Evolutionary conservation across 805 yeast species (phyloP).

Genomic region (Komagataella pastoris): DNA sequence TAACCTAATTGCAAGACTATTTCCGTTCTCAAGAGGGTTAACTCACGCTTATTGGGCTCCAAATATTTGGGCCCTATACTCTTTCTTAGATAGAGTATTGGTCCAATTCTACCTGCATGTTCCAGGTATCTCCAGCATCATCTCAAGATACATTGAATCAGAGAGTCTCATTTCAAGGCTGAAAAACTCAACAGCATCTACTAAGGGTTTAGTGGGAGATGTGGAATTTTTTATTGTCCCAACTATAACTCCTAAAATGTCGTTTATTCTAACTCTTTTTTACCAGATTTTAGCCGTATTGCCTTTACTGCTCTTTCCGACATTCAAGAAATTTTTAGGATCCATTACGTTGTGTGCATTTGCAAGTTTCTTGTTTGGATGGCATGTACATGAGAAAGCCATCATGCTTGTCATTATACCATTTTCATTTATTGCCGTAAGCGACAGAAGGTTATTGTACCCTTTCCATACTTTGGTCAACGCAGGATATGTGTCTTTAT

Average conservation of each 20-base stretch:
- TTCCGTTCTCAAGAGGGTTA: constrained; percentile 89
- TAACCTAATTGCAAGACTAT: constrained; percentile 54
- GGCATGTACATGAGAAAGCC: constrained; percentile 99
- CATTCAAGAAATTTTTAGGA: constrained; percentile 68
- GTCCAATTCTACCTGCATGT: constrained; percentile 27
- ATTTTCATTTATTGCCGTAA: constrained; percentile 58
- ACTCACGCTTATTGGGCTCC: constrained; percentile 99
- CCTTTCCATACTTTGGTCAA: constrained; percentile 61
- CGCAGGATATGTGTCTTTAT: constrained; percentile 77
- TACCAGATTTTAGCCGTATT: constrained; percentile 69
- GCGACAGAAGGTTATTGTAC: constrained; percentile 58
- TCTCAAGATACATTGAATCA: constrained; percentile 6
- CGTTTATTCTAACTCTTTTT: constrained; percentile 72
- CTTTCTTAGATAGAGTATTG: constrained; percentile 64
- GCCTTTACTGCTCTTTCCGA: constrained; percentile 61
- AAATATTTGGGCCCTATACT: constrained; percentile 90
- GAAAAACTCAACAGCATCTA: constrained; percentile 15
- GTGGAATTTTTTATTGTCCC: constrained; percentile 74
- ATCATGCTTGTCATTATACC: constrained; percentile 84
- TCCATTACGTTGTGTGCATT: constrained; percentile 81
- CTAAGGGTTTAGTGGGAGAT: constrained; percentile 89
- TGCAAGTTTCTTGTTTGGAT: constrained; percentile 86
- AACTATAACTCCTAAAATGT: constrained; percentile 59
- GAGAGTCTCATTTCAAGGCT: neutral
- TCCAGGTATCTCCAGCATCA: constrained; percentile 22